Evolutionary conservation across 805 yeast species (phyloP), one percentile per base, ranked within the genome.

Genomic region (Myxozyma kluyveri): DNA sequence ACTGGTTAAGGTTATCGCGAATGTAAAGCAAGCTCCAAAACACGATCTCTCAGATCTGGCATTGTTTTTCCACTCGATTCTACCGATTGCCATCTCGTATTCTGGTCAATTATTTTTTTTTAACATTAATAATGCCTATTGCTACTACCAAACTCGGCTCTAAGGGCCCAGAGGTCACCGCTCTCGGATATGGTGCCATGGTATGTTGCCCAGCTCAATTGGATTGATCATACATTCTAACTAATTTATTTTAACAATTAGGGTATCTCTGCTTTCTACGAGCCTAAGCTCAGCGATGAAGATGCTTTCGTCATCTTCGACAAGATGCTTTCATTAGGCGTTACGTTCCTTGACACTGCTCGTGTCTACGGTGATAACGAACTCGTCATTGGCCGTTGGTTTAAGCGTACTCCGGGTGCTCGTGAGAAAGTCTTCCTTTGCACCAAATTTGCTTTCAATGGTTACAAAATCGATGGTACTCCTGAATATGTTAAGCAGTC

Each of bases 361-460:
- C 88, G 82, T 61, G 82, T 84, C 64, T 86, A 86, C 61, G 88
- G 58, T 39, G 64, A 70, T 52, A 86, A 84, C 64, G 72, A 85
- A 71, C 69, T 73, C 57, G 73, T 78, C 49, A 67, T 83, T 39
- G 70, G 75, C 45, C 76, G 72, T 4, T 85, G 82, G 61, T 75
- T 83, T 37, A 49, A 38, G 29, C 27, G 41, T 7, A 35, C 52
- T n/a, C 14, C 47, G 23, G 49, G 49, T 3, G 27, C 22, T 3
- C 52, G 52, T 44, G 72, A 63, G 12, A 66, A 71, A 55, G 77
- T 80, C 44, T 69, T 80, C 12, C 64, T 85, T 44, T 76, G 82
- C 29, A 77, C 84, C 50, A 86, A 86, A 64, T 90, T 91, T 48
- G n/a, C n/a, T n/a, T n/a, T n/a, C n/a, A n/a, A n/a, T n/a, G 81